Evolutionary conservation across 345 rosid species (phyloP).

Genomic region (Heritiera fomes): DNA sequence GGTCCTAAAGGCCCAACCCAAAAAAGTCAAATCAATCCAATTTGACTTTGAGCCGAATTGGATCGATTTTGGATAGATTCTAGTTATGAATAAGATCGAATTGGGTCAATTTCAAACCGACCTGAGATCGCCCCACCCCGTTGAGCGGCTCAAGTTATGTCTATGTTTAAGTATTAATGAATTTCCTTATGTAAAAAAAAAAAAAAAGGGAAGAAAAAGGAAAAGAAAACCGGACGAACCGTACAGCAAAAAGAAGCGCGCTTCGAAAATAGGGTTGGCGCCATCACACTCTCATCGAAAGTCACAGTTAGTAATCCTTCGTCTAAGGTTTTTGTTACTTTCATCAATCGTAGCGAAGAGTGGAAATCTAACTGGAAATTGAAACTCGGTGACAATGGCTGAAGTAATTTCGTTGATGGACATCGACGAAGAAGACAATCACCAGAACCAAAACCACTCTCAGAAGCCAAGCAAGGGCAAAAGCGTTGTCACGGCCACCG

Average conservation of each 20-base stretch:
- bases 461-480: conserved; percentile 51
- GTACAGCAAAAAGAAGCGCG: neutral
- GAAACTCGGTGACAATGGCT: conserved; percentile 37
- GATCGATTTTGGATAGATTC: too few relatives aligned
- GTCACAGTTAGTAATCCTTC: neutral
- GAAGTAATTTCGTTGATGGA: conserved; percentile 71
- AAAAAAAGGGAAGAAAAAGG: too few relatives aligned
- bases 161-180: too few relatives aligned
- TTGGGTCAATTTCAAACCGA: too few relatives aligned
- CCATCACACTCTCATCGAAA: neutral
- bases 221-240: neutral
- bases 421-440: conserved; percentile 56
- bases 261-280: conserved; percentile 7
- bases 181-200: too few relatives aligned
- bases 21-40: too few relatives aligned
- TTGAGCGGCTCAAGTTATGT: too few relatives aligned
- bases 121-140: too few relatives aligned
- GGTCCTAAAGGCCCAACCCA: too few relatives aligned
- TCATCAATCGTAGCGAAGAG: neutral
- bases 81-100: too few relatives aligned
- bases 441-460: conserved; percentile 20
- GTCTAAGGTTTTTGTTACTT: neutral
- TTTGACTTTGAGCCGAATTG: too few relatives aligned
- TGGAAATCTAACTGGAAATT: neutral
- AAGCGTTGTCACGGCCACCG: conserved; percentile 42